Conservation (phyloP, 176 grass and related monocot species). For the Secale cereale region DNA sequence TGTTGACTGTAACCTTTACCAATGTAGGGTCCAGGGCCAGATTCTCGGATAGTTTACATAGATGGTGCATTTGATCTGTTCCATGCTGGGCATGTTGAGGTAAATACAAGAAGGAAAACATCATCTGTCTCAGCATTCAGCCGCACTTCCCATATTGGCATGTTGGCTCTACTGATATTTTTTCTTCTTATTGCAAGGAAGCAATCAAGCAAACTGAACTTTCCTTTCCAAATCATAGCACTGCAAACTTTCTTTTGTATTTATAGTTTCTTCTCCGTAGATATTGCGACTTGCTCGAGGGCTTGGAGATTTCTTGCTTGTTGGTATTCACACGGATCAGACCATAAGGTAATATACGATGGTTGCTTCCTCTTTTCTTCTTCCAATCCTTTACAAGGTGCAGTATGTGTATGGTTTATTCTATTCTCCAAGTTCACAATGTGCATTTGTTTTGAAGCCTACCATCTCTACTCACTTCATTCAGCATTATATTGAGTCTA, state of each 20-base stretch:
- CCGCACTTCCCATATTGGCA: neutral
- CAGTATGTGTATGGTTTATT: slow-evolving; percentile 5
- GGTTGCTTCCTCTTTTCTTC: neutral
- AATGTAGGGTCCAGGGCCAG: slow-evolving; percentile 77
- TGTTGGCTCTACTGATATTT: neutral
- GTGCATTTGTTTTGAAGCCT: slow-evolving; percentile 1
- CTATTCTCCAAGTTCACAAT: slow-evolving; percentile 4
- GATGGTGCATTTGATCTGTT: slow-evolving; percentile 97
- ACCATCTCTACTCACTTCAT: neutral
- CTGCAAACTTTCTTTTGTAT: slow-evolving; percentile 5
- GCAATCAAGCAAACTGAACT: slow-evolving; percentile 6
- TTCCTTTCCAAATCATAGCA: slow-evolving; percentile 16
- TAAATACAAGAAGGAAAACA: slow-evolving; percentile 26
- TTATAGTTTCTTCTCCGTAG: slow-evolving; percentile 53
- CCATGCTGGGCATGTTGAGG: slow-evolving; percentile 99
- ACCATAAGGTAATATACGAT: slow-evolving; percentile 66
- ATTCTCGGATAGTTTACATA: slow-evolving; percentile 93
- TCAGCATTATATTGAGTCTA: neutral
- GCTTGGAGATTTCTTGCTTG: slow-evolving; percentile 94
- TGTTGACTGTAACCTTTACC: slow-evolving; percentile 32
- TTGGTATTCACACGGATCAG: slow-evolving; percentile 94
- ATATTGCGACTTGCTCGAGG: slow-evolving; percentile 90
- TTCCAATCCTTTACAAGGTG: neutral
- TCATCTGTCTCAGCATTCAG: neutral
- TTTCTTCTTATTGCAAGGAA: neutral